Base-by-base conservation (phyloP, 179 eudicot species). In the Sideroxylon spinosum region DNA sequence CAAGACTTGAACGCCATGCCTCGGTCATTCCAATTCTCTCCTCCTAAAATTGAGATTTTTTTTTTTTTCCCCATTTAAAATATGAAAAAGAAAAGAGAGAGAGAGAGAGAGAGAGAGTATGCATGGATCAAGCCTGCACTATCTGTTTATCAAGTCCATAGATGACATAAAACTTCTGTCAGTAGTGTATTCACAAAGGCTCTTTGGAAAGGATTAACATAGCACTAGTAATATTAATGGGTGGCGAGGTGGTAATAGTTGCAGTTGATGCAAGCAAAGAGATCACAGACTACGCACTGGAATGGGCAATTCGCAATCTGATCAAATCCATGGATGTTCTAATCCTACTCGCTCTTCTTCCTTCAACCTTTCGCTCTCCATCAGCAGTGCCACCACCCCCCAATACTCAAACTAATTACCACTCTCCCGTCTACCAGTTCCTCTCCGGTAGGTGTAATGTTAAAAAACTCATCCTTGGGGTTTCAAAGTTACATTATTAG, bases 221-320 rank as follows among this genome's bases (percentile, higher is more conserved):
- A 37, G 44, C 44, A 37, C 4, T 9, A 64, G 26, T 25, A 12
- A 64, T 23, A 64, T 6, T 37, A 22, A 78, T 78, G 76, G 61
- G 6, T 7, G 69, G 69, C 25, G 75, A 62, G 63, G 71, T 78
- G 28, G 28, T 78, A 71, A 11, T 79, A 74, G 82, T 79, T 52
- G 71, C 73, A 19, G 72, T 79, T 14, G 78, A 79, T 67, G 78
- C 77, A 1, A 75, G 73, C 37, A 79, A 60, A 68, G 82, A 74
- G 57, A 66, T 79, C 3, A 79, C 78, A 19, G 82, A 79, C 22
- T 79, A 79, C 46, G 70, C 82, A 9, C 78, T 79, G 2, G 82
- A 79, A 22, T 79, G 82, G 82, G 78, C 82, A 0, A 28, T 79
- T 44, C 17, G 25, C 19, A 73, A 79, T 56, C 78, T 79, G 66